phyloP scores from a whole-genome alignment of 108 stramenopile genomes.

The Schizochytrium sp. region DNA sequence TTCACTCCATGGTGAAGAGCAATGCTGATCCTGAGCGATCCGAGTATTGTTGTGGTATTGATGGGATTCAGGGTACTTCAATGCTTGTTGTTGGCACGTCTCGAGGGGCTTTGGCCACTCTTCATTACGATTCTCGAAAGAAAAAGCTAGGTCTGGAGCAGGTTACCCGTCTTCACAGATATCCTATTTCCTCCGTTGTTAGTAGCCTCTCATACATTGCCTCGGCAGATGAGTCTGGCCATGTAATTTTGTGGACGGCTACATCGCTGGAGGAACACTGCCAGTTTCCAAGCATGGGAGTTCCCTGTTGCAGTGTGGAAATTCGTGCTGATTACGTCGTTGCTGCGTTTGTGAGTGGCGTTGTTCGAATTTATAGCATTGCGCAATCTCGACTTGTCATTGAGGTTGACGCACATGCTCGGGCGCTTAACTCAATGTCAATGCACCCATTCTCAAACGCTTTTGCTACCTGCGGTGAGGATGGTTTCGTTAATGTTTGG shows the following conservation, averaged over 20 bases:
- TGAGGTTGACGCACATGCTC: constrained; percentile 46
- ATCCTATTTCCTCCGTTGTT: neutral
- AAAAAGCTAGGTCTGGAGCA: neutral
- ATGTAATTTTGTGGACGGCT: constrained; percentile 3
- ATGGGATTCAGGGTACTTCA: constrained; percentile 33
- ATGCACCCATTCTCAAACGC: constrained; percentile 17
- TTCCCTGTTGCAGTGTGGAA: constrained; percentile 12
- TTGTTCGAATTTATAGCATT: constrained; percentile 10
- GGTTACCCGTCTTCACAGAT: neutral
- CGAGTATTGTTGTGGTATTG: constrained; percentile 3
- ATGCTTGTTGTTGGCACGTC: neutral
- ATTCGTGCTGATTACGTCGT: neutral
- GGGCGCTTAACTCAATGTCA: constrained; percentile 31
- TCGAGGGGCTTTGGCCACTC: neutral
- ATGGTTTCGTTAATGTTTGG: constrained; percentile 39
- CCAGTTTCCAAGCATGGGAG: constrained; percentile 34
- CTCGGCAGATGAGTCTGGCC: constrained; percentile 39
- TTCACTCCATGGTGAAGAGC: neutral
- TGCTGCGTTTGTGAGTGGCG: constrained; percentile 20
- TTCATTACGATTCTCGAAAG: neutral
- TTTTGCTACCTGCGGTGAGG: constrained; percentile 47
- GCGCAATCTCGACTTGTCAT: neutral
- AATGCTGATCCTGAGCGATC: constrained; percentile 5
- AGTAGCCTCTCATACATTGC: neutral
- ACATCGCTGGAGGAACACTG: neutral